Conservation (phyloP, 352 stramenopile species). For the Globisporangium cederbergense region DNA sequence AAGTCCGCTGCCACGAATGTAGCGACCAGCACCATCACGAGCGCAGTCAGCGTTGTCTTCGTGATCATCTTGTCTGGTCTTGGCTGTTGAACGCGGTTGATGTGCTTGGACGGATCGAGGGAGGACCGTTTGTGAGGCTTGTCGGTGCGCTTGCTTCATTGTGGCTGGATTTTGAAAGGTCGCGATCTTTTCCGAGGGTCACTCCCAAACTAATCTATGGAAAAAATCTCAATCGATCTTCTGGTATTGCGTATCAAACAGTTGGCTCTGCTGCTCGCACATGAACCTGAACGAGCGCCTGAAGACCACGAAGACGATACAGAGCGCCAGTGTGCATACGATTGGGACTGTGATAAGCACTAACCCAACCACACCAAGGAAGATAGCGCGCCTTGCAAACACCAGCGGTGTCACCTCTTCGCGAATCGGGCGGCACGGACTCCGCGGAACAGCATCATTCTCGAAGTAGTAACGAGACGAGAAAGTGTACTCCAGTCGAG, state of each 20-base stretch:
- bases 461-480: conserved; percentile 26
- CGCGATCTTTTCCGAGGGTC: conserved; percentile 12
- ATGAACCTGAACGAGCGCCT: conserved; percentile 22
- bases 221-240: conserved; percentile 15
- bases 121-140: background rate
- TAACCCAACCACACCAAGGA: conserved; percentile 10
- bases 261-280: conserved; percentile 10
- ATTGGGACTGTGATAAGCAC: conserved; percentile 16
- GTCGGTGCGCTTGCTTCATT: background rate
- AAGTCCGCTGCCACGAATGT: conserved; percentile 24
- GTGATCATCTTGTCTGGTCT: background rate
- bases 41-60: background rate
- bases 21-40: background rate
- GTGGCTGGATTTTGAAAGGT: conserved; percentile 22
- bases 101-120: background rate
- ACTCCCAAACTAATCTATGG: background rate
- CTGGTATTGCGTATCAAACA: conserved; percentile 19
- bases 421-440: conserved; percentile 26
- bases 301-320: conserved; percentile 1
- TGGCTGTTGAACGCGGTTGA: conserved; percentile 5
- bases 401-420: conserved; percentile 12
- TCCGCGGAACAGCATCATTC: background rate
- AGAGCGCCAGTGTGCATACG: background rate
- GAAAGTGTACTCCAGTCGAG: conserved; percentile 24
- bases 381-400: conserved; percentile 14